Evolutionary conservation across 768 basidiomycete genomes (phyloP), one percentile per base, ranked within the genome.

Genomic region (Lyophyllum semitale): DNA sequence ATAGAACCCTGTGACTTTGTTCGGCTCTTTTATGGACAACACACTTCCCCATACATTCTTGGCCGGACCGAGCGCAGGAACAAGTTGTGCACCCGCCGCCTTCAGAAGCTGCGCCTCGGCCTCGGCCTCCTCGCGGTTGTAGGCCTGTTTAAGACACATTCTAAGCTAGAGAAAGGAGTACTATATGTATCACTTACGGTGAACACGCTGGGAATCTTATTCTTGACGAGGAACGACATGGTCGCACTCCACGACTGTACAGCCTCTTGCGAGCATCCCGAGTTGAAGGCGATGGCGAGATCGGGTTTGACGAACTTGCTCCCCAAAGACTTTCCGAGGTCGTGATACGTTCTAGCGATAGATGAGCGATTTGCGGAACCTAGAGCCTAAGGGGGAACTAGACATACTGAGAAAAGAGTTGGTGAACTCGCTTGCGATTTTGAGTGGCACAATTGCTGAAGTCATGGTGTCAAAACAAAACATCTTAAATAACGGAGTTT

Each of bases 201-300:
- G 53, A 75, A 75, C 0, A 73, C 59, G 3, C 61, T 65, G 2
- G 72, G 68, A 13, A 72, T 67, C 1, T 63, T 58, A 12, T 57
- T 61, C 40, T 67, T 43, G 33, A 64, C 59, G 6, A 73, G 61
- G 48, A 64, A 58, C 2, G 57, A 48, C 25, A 70, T 63, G 0
- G 71, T 70, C n/a, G 48, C 33, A 38, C 58, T 57, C 73, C 72
- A 73, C 1, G 63, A 64, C 2, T 48, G 49, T 0, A 15, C 20
- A 7, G 49, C 54, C 35, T 63, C 60, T 41, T 71, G 60, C 0
- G 71, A 69, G 0, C 56, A 58, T 1, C 73, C 72, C 2, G 73
- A 71, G 57, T 74, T 70, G 59, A 75, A 75, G 1, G 73, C 73
- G 23, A 74, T 55, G 0, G 71, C 74, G 11, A 76, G 63, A 37